Evolutionary conservation across 2,329 filamentous ascomycete genomes (phyloP).

Genomic region (Colletotrichum eremochloae): DNA sequence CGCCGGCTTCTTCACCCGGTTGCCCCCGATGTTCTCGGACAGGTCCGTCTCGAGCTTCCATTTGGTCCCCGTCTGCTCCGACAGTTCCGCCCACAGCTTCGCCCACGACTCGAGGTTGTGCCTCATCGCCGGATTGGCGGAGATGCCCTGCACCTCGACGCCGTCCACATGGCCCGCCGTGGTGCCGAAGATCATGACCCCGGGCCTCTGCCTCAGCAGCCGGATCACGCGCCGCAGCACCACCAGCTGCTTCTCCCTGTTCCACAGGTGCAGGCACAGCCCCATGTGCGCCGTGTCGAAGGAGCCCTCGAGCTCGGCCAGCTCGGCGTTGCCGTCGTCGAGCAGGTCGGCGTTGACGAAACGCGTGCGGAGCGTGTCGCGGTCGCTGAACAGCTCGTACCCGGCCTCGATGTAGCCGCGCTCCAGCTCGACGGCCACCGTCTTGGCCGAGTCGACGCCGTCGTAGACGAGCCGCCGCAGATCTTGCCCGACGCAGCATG

Average conservation of each 20-base stretch:
- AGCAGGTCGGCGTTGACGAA: slow-evolving; percentile 46
- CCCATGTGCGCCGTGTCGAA: slow-evolving; percentile 47
- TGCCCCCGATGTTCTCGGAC: not conserved
- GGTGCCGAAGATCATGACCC: slow-evolving; percentile 38
- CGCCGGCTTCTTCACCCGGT: not conserved
- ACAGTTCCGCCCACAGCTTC: slow-evolving; percentile 41
- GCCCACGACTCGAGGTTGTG: slow-evolving; percentile 42
- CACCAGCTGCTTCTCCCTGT: slow-evolving; percentile 42
- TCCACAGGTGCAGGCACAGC: slow-evolving; percentile 47
- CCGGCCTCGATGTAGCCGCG: slow-evolving; percentile 44
- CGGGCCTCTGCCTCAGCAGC: slow-evolving; percentile 28
- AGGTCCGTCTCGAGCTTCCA: slow-evolving; percentile 33
- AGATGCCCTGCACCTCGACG: not conserved
- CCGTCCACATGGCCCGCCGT: slow-evolving; percentile 40
- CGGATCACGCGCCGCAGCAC: slow-evolving; percentile 34
- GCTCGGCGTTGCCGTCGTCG: slow-evolving; percentile 39
- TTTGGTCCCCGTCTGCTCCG: slow-evolving; percentile 36
- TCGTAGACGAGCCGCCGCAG: slow-evolving; percentile 46
- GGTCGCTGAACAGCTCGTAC: slow-evolving; percentile 48
- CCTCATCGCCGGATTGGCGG: slow-evolving; percentile 3
- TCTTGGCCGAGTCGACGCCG: slow-evolving; percentile 44
- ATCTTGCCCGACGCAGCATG: slow-evolving; percentile 50
- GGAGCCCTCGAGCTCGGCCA: slow-evolving; percentile 38
- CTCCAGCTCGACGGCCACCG: slow-evolving; percentile 46
- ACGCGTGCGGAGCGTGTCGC: slow-evolving; percentile 41